Evolutionary conservation across 352 stramenopile genomes (phyloP).

Genomic region (Phytophthora parvispora): DNA sequence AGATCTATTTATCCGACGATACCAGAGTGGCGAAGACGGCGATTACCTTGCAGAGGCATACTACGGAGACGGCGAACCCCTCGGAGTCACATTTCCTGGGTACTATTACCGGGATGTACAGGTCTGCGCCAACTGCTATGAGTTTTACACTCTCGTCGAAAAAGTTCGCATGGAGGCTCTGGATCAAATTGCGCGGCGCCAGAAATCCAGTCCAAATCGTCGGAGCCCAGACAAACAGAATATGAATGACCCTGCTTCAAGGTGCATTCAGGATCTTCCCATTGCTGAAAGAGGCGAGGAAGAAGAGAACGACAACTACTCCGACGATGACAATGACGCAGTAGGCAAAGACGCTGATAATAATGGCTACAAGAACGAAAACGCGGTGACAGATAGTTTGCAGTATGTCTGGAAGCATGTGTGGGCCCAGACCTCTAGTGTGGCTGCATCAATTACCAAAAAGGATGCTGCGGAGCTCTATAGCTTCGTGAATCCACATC

Average conservation of each 20-base stretch:
- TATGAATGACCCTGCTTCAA: background rate
- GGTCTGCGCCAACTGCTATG: conserved; percentile 84
- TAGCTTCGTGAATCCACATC: conserved; percentile 84
- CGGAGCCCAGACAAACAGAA: conserved; percentile 14
- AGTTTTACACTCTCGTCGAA: conserved; percentile 84
- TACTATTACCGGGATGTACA: conserved; percentile 89
- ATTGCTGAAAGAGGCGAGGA: conserved; percentile 32
- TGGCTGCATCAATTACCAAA: conserved; percentile 55
- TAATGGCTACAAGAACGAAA: background rate
- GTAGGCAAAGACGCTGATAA: background rate
- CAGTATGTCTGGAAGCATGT: conserved; percentile 46
- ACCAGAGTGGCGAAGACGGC: conserved; percentile 78
- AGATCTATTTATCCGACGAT: conserved; percentile 81
- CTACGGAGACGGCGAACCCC: conserved; percentile 79
- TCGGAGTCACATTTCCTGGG: conserved; percentile 79
- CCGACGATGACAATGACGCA: background rate
- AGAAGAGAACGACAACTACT: conserved; percentile 22
- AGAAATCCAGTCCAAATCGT: conserved; percentile 25
- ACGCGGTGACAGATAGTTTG: conserved; percentile 7
- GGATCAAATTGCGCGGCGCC: conserved; percentile 43
- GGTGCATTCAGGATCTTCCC: conserved; percentile 12
- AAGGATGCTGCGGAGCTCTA: conserved; percentile 83
- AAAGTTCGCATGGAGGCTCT: conserved; percentile 77
- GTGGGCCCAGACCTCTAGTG: conserved; percentile 43
- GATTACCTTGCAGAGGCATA: conserved; percentile 82